Conservation (phyloP, 768 basidiomycete species). For the Naganishia randhawae region DNA sequence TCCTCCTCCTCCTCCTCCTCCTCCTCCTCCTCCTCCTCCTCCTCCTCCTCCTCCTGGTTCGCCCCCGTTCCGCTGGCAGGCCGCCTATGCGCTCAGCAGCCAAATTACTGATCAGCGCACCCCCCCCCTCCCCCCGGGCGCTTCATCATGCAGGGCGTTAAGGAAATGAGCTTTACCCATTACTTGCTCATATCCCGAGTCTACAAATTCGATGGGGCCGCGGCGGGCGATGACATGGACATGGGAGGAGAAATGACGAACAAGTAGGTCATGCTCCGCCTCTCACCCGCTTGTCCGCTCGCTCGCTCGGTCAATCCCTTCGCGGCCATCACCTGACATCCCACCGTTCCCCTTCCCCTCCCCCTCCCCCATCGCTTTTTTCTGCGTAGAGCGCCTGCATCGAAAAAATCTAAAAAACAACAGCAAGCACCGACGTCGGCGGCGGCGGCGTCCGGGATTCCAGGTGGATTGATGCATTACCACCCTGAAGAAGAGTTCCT, state of each 20-base stretch:
- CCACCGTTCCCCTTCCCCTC: background rate
- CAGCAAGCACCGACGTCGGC: constrained; percentile 36
- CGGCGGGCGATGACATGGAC: constrained; percentile 58
- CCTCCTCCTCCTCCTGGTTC: constrained; percentile 35
- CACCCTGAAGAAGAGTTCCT: constrained; percentile 82
- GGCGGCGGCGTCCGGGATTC: constrained; percentile 49
- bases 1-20: background rate
- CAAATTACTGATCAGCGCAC: too few species aligned
- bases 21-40: background rate
- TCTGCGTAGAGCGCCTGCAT: background rate
- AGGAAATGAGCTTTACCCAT: constrained; percentile 69
- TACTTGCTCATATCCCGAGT: constrained; percentile 71
- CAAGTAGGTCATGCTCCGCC: background rate
- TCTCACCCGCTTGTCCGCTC: background rate
- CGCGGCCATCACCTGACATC: background rate
- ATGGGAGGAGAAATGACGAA: constrained; percentile 6
- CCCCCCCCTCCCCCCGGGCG: too few species aligned
- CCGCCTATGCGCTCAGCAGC: too few species aligned
- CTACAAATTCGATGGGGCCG: constrained; percentile 67
- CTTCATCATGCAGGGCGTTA: constrained; percentile 51
- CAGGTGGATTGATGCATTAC: constrained; percentile 62
- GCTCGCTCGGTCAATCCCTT: background rate
- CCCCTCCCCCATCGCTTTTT: too few species aligned
- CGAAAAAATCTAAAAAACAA: constrained; percentile 51
- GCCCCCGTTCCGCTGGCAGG: too few species aligned